A percentile compares a stretch with the other conserved stretches of the same genome.
Conservation (phyloP, 257 asterid species). For the Fraxinus pennsylvanica region DNA sequence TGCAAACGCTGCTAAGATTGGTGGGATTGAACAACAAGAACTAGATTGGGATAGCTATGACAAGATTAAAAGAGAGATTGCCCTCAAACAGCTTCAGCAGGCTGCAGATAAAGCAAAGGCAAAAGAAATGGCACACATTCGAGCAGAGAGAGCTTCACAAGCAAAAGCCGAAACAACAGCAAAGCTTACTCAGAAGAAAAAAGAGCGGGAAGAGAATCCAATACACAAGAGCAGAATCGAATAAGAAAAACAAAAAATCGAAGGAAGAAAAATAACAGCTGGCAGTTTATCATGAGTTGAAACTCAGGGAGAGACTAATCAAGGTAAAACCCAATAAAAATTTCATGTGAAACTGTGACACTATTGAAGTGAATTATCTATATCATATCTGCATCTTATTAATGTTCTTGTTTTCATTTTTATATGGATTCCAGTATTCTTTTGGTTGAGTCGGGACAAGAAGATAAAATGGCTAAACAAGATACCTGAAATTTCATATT, state of each 20-base stretch:
- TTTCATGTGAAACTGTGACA: not conserved
- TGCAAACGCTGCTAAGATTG: slow-evolving; percentile 75
- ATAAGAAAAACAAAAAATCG: slow-evolving; percentile 46
- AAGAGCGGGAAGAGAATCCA: slow-evolving; percentile 51
- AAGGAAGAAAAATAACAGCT: slow-evolving; percentile 66
- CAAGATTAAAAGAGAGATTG: slow-evolving; percentile 50
- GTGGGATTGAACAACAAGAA: slow-evolving; percentile 64
- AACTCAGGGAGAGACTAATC: slow-evolving; percentile 70
- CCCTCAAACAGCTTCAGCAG: slow-evolving; percentile 41
- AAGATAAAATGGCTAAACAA: not conserved
- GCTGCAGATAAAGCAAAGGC: slow-evolving; percentile 56
- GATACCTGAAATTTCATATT: not conserved
- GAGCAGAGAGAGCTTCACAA: slow-evolving; percentile 56
- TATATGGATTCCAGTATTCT: not conserved
- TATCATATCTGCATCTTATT: not conserved
- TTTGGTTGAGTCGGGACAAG: not conserved
- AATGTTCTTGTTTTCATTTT: not conserved
- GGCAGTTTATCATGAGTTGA: slow-evolving; percentile 52
- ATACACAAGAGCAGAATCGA: slow-evolving; percentile 34
- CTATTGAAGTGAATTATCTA: not conserved
- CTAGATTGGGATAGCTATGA: slow-evolving; percentile 91
- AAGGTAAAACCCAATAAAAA: slow-evolving; percentile 51
- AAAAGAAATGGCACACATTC: slow-evolving; percentile 36
- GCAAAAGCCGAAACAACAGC: slow-evolving; percentile 52
- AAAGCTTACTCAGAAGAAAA: slow-evolving; percentile 51